Percentiles rank a stretch among this genome's conserved stretches.
These are phyloP conservation scores for Xylaria sp. DNA, from an alignment of 2,329 filamentous ascomycete species.

Conservation along the genomic window DNA sequence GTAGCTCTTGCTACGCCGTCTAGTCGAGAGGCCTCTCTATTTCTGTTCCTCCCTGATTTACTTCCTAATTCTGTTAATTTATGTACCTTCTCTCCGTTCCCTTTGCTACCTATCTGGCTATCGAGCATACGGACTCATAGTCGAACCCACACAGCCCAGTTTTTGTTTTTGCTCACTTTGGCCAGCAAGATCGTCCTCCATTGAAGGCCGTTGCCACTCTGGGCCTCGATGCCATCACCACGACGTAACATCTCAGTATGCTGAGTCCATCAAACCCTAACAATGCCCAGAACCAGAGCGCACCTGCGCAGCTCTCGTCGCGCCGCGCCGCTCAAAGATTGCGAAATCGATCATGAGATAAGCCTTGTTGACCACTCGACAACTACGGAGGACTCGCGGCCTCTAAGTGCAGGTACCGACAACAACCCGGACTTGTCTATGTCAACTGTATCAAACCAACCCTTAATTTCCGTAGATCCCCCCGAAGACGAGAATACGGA, in stretches of 20 bases:
- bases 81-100: neutral
- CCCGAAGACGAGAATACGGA: constrained; percentile 13
- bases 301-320: constrained; percentile 56
- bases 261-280: constrained; percentile 23
- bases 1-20: constrained; percentile 10
- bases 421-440: constrained; percentile 18
- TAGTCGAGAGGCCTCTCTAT: constrained; percentile 1
- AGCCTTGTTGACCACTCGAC: constrained; percentile 61
- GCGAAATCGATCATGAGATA: constrained; percentile 73
- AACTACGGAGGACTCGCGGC: constrained; percentile 11
- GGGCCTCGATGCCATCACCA: constrained; percentile 5
- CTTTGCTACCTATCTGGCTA: neutral
- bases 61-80: neutral
- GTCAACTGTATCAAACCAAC: constrained; percentile 24
- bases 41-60: constrained; percentile 4
- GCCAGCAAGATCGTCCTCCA: no score
- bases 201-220: neutral
- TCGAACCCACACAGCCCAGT: neutral
- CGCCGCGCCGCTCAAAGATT: constrained; percentile 56
- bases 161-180: neutral
- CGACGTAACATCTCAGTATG: constrained; percentile 28
- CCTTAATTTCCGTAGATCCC: constrained; percentile 26
- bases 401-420: constrained; percentile 20
- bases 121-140: neutral
- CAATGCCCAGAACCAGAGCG: constrained; percentile 44